Base-by-base conservation (phyloP, 192 early-diverging fungal species). In the Fimicolochytrium jonesii region DNA sequence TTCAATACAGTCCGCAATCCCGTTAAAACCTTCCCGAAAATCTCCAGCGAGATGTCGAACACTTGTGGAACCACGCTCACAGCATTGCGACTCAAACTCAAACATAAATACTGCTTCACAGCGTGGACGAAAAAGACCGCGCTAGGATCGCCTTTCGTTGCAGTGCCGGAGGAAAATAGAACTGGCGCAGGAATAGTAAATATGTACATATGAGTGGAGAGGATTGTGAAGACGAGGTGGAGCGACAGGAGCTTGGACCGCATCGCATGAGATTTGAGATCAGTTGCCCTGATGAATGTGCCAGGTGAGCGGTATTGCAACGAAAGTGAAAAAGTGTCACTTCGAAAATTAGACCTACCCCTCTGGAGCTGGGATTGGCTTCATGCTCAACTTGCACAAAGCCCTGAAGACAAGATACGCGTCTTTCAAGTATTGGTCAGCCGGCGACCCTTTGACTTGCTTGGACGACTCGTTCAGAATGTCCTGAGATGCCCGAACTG, bases 311-410 rank as follows among this genome's bases (percentile, higher is more conserved):
- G 11, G 37, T 15, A n/a, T 39, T 37, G 30, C 11, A 44, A 64
- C 28, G 6, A 34, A 42, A 30, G 18, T 66, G 29, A 30, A 5
- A 45, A 66, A n/a, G 28, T 15, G 56, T 63, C 15, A 28, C 54
- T 20, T n/a, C 17, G 42, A 58, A 11, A 20, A n/a, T n/a, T n/a
- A n/a, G 26, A n/a, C 63, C 62, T 69, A 82, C 80, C 69, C 75
- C 62, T 84, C 82, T n/a, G 69, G 66, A 7, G 65, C 81, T 10
- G 86, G 73, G 43, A 88, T 85, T 23, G 82, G 75, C 53, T 92
- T 93, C 88, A 92, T 94, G 31, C 86, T 90, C 46, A 94, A 73
- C 59, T 91, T 92, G 74, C 90, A 92, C 33, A 96, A 75, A 6
- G 94, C 87, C 9, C 94, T 82, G 68, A 96, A 83, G 1, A 93